A percentile compares a stretch with the other conserved stretches of the same genome.
These are phyloP conservation scores for Quercus alba DNA, from an alignment of 306 rosid genomes.

Conservation along the genomic window DNA sequence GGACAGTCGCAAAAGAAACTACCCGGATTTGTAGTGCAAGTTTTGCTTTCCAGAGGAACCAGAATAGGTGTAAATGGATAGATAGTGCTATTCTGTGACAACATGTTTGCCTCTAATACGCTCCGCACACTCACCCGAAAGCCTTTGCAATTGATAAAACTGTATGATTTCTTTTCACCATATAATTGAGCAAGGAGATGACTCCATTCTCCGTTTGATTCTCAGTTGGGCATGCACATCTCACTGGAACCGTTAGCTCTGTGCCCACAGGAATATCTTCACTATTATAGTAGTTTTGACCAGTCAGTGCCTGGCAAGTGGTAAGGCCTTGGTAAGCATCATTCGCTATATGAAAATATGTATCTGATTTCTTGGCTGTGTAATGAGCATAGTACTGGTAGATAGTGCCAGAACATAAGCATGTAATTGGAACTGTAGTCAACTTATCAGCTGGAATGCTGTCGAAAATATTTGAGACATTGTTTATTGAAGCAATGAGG, in stretches of 20 bases:
- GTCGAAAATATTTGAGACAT: constrained; percentile 8
- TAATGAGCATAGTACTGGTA: constrained; percentile 45
- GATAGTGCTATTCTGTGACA: constrained; percentile 20
- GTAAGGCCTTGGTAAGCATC: constrained; percentile 46
- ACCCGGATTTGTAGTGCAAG: not conserved
- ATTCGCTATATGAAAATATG: constrained; percentile 20
- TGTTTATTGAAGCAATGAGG: constrained; percentile 43
- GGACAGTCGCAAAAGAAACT: constrained; percentile 14
- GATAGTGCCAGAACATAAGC: constrained; percentile 47
- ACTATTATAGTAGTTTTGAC: constrained; percentile 47
- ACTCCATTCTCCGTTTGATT: constrained; percentile 37
- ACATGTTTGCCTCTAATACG: constrained; percentile 36
- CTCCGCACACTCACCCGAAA: constrained; percentile 35
- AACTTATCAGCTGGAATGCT: constrained; percentile 31
- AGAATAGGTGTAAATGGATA: constrained; percentile 24
- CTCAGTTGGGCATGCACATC: constrained; percentile 48
- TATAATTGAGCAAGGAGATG: constrained; percentile 32
- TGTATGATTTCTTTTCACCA: constrained; percentile 25
- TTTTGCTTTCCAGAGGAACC: constrained; percentile 44
- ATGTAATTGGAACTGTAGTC: constrained; percentile 41
- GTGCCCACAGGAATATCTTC: constrained; percentile 22
- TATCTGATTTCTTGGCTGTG: constrained; percentile 9
- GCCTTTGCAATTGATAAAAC: constrained; percentile 30
- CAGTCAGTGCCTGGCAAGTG: constrained; percentile 47
- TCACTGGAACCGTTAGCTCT: constrained; percentile 34